Conservation (phyloP, 2,329 filamentous ascomycete species). For the Penicillium hordei region DNA sequence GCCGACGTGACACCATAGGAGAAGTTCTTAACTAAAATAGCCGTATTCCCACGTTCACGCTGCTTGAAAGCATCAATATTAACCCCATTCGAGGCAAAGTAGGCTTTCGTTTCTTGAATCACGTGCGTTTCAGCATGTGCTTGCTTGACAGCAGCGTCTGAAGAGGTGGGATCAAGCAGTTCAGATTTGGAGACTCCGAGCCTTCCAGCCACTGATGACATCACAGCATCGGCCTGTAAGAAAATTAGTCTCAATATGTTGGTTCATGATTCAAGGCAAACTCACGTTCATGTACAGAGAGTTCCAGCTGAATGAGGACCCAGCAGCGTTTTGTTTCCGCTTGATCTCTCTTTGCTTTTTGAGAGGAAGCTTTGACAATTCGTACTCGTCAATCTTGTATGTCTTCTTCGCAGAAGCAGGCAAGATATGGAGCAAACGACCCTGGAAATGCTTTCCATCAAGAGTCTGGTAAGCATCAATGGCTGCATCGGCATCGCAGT, state of each 20-base stretch:
- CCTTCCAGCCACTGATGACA: conserved; percentile 81
- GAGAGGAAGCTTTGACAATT: conserved; percentile 83
- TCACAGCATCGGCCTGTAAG: conserved; percentile 71
- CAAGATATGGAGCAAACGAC: conserved; percentile 85
- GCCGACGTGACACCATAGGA: conserved; percentile 76
- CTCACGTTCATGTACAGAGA: conserved; percentile 95
- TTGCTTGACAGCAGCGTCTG: conserved; percentile 93
- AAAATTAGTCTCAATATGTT: conserved; percentile 20
- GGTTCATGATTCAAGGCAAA: conserved; percentile 7
- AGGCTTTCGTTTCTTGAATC: conserved; percentile 93
- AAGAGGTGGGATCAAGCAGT: conserved; percentile 89
- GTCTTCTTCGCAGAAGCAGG: conserved; percentile 81
- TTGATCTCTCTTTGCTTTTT: conserved; percentile 93
- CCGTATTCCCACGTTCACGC: conserved; percentile 77
- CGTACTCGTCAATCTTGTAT: conserved; percentile 79
- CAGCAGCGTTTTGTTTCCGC: conserved; percentile 76
- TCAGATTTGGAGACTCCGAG: conserved; percentile 89
- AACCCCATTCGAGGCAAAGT: conserved; percentile 83
- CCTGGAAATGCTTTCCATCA: conserved; percentile 87
- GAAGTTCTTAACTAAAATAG: conserved; percentile 93
- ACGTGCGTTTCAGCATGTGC: conserved; percentile 94
- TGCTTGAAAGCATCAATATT: conserved; percentile 90
- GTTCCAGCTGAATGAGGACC: conserved; percentile 91
- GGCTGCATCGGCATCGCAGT: conserved; percentile 68
- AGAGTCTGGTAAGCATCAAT: conserved; percentile 74